These are phyloP conservation scores for Termitomyces sp. DNA, from an alignment of 768 basidiomycete genomes.

Conservation along the genomic window DNA sequence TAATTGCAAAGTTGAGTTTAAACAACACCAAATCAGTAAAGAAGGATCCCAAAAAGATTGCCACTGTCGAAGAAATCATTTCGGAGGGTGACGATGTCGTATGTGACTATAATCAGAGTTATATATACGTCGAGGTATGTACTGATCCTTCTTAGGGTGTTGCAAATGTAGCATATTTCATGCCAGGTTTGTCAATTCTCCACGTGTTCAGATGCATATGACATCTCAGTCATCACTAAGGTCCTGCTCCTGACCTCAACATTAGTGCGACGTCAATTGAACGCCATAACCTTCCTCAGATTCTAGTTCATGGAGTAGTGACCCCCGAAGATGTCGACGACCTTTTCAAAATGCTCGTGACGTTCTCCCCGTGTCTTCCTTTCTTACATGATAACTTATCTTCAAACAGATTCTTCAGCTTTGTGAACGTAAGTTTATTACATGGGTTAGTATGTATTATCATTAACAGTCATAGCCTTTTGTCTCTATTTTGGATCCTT, in stretches of 20 bases:
- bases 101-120: neutral
- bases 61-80: neutral
- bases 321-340: neutral
- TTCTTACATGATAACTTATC: neutral
- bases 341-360: neutral
- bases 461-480: neutral
- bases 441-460: neutral
- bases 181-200: neutral
- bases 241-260: neutral
- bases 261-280: neutral
- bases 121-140: neutral
- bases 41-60: neutral
- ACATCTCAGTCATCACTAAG: neutral
- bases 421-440: neutral
- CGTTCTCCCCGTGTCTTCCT: neutral
- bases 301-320: neutral
- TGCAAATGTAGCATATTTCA: neutral
- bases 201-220: neutral
- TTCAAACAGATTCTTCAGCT: neutral
- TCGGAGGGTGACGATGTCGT: neutral
- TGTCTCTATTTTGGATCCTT: neutral
- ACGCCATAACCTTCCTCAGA: neutral
- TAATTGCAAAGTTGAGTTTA: neutral
- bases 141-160: neutral
- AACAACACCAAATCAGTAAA: neutral